Conservation (phyloP, 768 basidiomycete species). For the Suillus fuscotomentosus region DNA sequence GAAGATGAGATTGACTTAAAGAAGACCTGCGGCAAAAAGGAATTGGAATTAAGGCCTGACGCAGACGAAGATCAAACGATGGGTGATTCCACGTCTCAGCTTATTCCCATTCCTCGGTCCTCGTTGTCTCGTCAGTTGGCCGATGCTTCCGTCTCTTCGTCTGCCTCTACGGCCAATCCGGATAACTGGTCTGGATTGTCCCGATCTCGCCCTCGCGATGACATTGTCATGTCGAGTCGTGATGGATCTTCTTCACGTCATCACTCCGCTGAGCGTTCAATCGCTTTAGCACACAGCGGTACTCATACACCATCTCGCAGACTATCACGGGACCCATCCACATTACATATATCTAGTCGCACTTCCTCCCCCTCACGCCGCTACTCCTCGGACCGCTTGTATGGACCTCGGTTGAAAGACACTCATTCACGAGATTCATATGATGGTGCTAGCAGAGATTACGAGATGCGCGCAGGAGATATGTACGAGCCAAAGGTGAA, state of each 20-base stretch:
- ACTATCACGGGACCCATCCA: conserved; percentile 14
- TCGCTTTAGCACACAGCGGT: conserved; percentile 27
- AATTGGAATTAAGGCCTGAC: conserved; percentile 3
- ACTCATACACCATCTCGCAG: conserved; percentile 24
- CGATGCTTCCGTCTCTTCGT: background rate
- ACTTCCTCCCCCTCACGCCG: conserved; percentile 27
- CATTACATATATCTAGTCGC: conserved; percentile 25
- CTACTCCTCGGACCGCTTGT: conserved; percentile 21
- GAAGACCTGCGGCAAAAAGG: conserved; percentile 16
- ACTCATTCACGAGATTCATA: conserved; percentile 18
- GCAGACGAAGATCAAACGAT: background rate
- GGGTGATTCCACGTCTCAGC: background rate
- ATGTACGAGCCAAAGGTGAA: conserved; percentile 21
- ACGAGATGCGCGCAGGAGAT: conserved; percentile 22
- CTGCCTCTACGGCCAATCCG: background rate
- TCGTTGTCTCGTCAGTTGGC: conserved; percentile 12
- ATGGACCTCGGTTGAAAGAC: conserved; percentile 24
- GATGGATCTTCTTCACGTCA: conserved; percentile 28
- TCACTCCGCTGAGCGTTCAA: conserved; percentile 19
- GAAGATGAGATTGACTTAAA: conserved; percentile 28
- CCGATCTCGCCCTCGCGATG: conserved; percentile 22
- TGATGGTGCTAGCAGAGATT: conserved; percentile 20
- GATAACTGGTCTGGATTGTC: conserved; percentile 8
- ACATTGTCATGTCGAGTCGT: conserved; percentile 7
- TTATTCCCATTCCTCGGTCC: conserved; percentile 26